These are phyloP conservation scores for Pleoardoris graminearum DNA, from an alignment of 2,329 filamentous ascomycete species.

Conservation along the genomic window DNA sequence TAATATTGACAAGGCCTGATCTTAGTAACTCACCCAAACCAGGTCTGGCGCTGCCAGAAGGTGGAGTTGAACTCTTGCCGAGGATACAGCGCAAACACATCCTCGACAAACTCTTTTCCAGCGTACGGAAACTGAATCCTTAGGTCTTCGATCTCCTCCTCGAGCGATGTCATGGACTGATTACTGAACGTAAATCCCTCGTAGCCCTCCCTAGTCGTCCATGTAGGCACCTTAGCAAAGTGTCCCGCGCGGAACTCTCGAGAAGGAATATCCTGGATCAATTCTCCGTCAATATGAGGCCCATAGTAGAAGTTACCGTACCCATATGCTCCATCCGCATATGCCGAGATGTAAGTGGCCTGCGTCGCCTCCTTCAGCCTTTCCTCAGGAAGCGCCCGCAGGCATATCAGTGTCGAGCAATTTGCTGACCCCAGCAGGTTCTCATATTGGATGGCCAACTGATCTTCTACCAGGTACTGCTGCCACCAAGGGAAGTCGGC, in stretches of 20 bases:
- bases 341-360: conserved; percentile 21
- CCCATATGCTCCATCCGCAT: conserved; percentile 23
- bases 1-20: too few relatives aligned
- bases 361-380: conserved; percentile 22
- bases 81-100: conserved; percentile 44
- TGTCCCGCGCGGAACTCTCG: conserved; percentile 38
- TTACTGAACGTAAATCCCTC: conserved; percentile 45
- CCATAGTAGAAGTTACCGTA: conserved; percentile 44
- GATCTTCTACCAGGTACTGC: conserved; percentile 34
- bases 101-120: conserved; percentile 36
- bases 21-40: conserved; percentile 35
- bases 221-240: conserved; percentile 42
- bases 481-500: conserved; percentile 43
- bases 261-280: conserved; percentile 38
- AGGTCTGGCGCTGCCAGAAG: conserved; percentile 43
- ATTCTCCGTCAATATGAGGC: conserved; percentile 40
- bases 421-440: conserved; percentile 27
- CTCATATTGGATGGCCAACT: conserved; percentile 36
- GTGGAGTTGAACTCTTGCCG: conserved; percentile 37
- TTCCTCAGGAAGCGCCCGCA: conserved; percentile 21
- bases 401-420: conserved; percentile 33
- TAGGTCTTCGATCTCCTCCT: conserved; percentile 34
- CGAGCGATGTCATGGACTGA: conserved; percentile 27
- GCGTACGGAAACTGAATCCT: conserved; percentile 40
- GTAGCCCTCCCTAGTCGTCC: conserved; percentile 39